Conservation (phyloP, 2,329 filamentous ascomycete species). For the Colletotrichum lini region DNA sequence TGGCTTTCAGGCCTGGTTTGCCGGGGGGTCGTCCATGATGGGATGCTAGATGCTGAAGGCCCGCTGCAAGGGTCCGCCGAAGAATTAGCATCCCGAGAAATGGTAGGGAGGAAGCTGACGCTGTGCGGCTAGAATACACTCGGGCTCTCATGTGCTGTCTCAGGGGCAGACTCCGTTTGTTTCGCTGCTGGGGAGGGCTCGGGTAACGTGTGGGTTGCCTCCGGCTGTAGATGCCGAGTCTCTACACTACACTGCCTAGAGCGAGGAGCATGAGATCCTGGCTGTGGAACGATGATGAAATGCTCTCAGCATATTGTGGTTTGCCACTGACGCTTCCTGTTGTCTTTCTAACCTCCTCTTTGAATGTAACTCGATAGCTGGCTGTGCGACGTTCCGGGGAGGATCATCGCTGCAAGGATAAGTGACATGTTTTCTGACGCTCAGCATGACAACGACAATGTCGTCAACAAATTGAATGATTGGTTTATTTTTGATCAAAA, state of each 20-base stretch:
- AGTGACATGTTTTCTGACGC: not conserved
- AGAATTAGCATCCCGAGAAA: not conserved
- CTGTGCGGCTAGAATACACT: not conserved
- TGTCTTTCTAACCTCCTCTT: not conserved
- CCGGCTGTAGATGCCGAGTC: constrained; percentile 1
- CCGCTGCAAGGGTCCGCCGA: not conserved
- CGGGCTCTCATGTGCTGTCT: not conserved
- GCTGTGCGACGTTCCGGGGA: no score
- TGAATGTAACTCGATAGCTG: not conserved
- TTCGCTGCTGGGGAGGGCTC: not conserved
- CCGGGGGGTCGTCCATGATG: not conserved
- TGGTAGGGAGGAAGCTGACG: not conserved
- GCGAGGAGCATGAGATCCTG: not conserved
- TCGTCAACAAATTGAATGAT: not conserved
- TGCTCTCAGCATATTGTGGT: no score
- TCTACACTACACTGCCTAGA: not conserved
- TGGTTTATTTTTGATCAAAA: not conserved
- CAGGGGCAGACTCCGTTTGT: not conserved
- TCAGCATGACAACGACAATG: not conserved
- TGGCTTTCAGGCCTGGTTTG: constrained; percentile 2
- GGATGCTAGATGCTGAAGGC: not conserved
- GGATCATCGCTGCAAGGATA: not conserved
- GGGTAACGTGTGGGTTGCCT: constrained; percentile 1
- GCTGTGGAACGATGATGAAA: not conserved
- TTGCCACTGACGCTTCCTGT: not conserved